Base-by-base conservation (phyloP, 352 stramenopile species). In the Phytophthora capsici region DNA sequence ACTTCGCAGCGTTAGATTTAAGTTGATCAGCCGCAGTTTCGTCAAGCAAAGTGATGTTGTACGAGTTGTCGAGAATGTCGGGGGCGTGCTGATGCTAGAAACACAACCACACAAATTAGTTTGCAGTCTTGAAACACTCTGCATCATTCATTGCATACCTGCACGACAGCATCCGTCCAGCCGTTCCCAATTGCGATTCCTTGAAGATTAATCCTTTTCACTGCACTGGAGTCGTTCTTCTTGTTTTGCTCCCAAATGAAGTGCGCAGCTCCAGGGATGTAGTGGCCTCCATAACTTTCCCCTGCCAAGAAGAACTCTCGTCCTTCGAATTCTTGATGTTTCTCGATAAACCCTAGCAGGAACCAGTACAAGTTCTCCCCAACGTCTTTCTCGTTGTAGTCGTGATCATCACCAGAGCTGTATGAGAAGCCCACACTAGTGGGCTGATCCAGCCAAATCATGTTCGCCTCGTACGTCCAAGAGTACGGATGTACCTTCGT, bases 321-420 rank as follows among this genome's bases (percentile, higher is more conserved):
- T 13, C 57, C 61, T 3, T 74, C 36, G 16, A 88, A 75, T 56
- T 87, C 65, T 5, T 75, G 76, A 52, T 86, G 77, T 10, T 79
- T 76, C 1, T 77, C 58, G 6, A 88, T 43, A 43, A 84, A 87
- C 1, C 69, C 63, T 30, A 83, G 76, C 17, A 89, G 40, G 26
- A 89, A 90, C 40, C 43, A 69, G 49, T 77, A 90, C 19, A 88
- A 52, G 45, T 86, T 89, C 60, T 82, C 73, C 1, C 69, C 65
- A 6, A 91, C 75, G 44, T 82, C 41, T 3, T 55, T 49, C 26
- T 84, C 73, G 20, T 69, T 82, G 20, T 57, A 59, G 55, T 88
- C 79, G 12, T 53, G 40, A 34, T 89, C 78, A 10, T 63, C 63
- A 0, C 44, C 23, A 10, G 46, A 51, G 19, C 66, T 65, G 44